These are phyloP conservation scores for Hydnum rufescens DNA, from an alignment of 768 basidiomycete species.

Conservation along the genomic window DNA sequence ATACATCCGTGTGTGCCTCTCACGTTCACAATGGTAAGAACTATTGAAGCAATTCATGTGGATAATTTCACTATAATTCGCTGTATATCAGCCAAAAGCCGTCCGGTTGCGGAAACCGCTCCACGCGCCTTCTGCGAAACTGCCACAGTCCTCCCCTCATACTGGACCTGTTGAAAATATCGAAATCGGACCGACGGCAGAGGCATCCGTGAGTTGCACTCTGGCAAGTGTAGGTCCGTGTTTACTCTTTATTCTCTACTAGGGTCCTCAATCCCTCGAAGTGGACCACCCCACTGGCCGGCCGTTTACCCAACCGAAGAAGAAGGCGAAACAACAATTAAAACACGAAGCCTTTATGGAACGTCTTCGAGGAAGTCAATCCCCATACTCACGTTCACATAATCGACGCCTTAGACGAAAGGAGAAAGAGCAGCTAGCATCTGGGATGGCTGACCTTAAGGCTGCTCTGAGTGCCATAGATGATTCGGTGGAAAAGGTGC, in stretches of 20 bases:
- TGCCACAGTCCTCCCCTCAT: not conserved
- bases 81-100: not conserved
- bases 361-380: slow-evolving; percentile 20
- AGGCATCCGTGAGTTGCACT: slow-evolving; percentile 23
- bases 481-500: not conserved
- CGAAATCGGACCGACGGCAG: slow-evolving; percentile 24
- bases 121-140: not conserved
- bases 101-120: not conserved
- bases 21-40: too few relatives aligned
- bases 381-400: slow-evolving; percentile 55
- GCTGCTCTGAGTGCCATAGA: slow-evolving; percentile 6
- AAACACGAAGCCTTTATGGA: slow-evolving; percentile 52
- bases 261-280: slow-evolving; percentile 6
- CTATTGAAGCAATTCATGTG: too few relatives aligned
- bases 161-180: slow-evolving; percentile 24
- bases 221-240: not conserved
- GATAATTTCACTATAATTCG: too few relatives aligned
- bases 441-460: slow-evolving; percentile 21
- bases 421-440: slow-evolving; percentile 22
- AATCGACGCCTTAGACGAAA: slow-evolving; percentile 49
- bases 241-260: too few relatives aligned
- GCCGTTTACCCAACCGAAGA: slow-evolving; percentile 22
- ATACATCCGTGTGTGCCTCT: too few relatives aligned
- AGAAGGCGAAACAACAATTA: slow-evolving; percentile 46
- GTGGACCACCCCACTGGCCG: slow-evolving; percentile 16